Evolutionary conservation across 805 yeast genomes (phyloP), one percentile per base, ranked within the genome.

Genomic region (Kluyveromyces starmeri): DNA sequence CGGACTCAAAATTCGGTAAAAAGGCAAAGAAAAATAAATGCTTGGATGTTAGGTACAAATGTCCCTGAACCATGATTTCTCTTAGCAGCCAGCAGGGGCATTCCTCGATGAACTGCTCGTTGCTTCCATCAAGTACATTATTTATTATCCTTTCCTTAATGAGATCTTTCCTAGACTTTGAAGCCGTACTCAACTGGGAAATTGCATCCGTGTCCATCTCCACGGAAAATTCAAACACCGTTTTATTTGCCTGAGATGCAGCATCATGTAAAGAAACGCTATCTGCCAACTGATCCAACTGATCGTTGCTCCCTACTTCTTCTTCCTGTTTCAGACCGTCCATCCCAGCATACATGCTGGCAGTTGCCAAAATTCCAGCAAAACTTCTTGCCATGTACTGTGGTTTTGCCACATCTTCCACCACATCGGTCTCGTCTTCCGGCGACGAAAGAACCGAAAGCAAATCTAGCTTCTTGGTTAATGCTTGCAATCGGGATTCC

Each of bases 11-110:
- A 32, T 71, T 70, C 0, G 96, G 95, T 7, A 89, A 55, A 45
- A 74, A 76, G 0, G 96, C 92, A 59, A 80, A 80, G 51, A 83
- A 89, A 28, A 84, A 59, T 5, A 88, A 51, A 41, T 73, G 72
- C 11, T 68, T 61, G 27, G 64, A 57, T 1, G 96, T 86, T 17
- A 89, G 55, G 46, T 81, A 81, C 12, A 86, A 55, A 47, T 82
- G 88, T 2, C 97, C 97, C 55, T 85, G 96, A 17, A 86, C 60
- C 18, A 89, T 61, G 0, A 88, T 92, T 47, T 83, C 94, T 40
- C 77, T 72, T 38, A 85, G 64, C 23, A 88, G 62, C 95, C 95
- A 88, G 20, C 86, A 75, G 3, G 79, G 69, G 47, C 68, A 80
- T 41, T 77, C 82, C n/a, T 68, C 70, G 20, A 70, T 46, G 40